A percentile compares a stretch with the other conserved stretches of the same genome.
These are phyloP conservation scores for Allodekkera sacchari DNA, from an alignment of 805 yeast species.

Conservation along the genomic window DNA sequence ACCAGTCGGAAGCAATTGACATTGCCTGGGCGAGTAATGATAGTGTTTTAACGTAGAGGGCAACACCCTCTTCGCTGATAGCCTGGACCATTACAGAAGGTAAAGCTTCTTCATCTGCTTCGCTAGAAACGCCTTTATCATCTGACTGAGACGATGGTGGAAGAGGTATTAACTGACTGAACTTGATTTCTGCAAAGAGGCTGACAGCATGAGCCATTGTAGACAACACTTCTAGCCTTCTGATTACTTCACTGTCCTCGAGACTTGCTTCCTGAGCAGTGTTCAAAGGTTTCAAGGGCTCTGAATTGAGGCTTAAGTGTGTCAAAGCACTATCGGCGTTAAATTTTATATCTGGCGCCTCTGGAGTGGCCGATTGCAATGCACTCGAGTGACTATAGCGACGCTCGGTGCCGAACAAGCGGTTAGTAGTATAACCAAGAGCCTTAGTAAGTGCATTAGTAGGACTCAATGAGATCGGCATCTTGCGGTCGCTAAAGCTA, in stretches of 20 bases:
- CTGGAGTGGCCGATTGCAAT: constrained; percentile 1
- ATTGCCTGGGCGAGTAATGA: constrained; percentile 80
- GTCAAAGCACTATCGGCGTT: constrained; percentile 5
- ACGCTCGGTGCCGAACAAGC: constrained; percentile 56
- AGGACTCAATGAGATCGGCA: constrained; percentile 67
- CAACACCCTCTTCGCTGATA: constrained; percentile 80
- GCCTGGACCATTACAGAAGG: constrained; percentile 50
- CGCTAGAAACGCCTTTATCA: neutral
- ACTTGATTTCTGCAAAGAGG: constrained; percentile 86
- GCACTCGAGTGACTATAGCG: too few relatives aligned
- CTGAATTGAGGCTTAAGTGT: constrained; percentile 11
- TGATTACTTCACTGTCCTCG: constrained; percentile 31
- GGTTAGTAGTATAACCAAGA: constrained; percentile 75
- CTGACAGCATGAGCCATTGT: constrained; percentile 88
- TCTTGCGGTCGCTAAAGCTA: constrained; percentile 53
- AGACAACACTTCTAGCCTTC: constrained; percentile 61
- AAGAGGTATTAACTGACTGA: constrained; percentile 72
- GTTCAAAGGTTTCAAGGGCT: constrained; percentile 2
- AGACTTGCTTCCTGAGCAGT: constrained; percentile 1
- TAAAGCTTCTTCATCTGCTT: constrained; percentile 30
- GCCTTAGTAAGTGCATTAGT: constrained; percentile 87
- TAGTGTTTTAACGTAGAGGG: constrained; percentile 74
- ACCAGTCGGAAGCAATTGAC: constrained; percentile 83
- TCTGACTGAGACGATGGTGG: constrained; percentile 39
- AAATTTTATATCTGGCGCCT: neutral